Percentiles rank a stretch among this genome's conserved stretches.
These are phyloP conservation scores for Plectranthus barbatus DNA, from an alignment of 257 asterid genomes.

Conservation along the genomic window DNA sequence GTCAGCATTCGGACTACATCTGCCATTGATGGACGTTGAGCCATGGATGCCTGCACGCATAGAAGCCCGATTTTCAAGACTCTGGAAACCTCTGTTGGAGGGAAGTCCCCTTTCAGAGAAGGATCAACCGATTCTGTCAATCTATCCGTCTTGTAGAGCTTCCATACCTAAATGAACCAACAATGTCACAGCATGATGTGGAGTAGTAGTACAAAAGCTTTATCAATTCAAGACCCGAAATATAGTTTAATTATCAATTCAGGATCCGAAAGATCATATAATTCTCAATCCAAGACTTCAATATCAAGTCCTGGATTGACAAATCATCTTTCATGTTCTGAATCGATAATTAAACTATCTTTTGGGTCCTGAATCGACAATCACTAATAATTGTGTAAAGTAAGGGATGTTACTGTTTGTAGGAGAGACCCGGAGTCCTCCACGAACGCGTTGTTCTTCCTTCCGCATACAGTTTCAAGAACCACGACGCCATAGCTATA, in stretches of 20 bases:
- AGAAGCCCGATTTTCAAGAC: constrained; percentile 59
- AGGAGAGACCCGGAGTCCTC: constrained; percentile 69
- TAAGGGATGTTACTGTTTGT: constrained; percentile 43
- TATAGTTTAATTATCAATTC: too few species aligned
- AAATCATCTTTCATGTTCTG: too few species aligned
- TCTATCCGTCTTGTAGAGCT: constrained; percentile 37
- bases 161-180: constrained; percentile 53
- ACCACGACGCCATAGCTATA: constrained; percentile 82
- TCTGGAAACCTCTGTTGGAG: constrained; percentile 36
- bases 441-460: constrained; percentile 60
- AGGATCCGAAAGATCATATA: too few species aligned
- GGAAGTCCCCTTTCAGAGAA: constrained; percentile 36
- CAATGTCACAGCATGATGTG: background rate
- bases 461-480: constrained; percentile 70
- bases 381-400: too few species aligned
- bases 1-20: constrained; percentile 64
- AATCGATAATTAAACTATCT: too few species aligned
- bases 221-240: too few species aligned
- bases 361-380: too few species aligned
- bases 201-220: too few species aligned
- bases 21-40: constrained; percentile 77
- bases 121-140: constrained; percentile 59
- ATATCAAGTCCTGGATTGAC: too few species aligned
- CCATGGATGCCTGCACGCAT: constrained; percentile 74
- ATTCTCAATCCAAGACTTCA: too few species aligned